phyloP scores from a whole-genome alignment of 1,284 basidiomycete species.

The Cutaneotrichosporon cavernicola region DNA sequence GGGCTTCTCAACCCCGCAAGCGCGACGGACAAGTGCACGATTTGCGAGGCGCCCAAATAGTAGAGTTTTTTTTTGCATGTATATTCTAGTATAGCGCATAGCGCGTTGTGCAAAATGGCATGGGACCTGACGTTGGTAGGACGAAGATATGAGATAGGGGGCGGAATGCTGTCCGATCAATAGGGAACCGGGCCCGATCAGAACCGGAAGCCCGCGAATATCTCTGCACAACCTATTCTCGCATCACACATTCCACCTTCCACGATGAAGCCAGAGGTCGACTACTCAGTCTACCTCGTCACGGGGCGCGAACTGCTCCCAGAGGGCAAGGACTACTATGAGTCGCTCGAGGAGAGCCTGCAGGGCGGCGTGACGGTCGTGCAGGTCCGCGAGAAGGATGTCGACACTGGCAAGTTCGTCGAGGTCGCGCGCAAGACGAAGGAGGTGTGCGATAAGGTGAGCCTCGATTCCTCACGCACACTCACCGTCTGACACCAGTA shows the following conservation, averaged over 20 bases:
- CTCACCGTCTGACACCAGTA: slow-evolving; percentile 55
- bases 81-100: background rate
- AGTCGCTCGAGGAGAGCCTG: slow-evolving; percentile 75
- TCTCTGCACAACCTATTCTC: background rate
- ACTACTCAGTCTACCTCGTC: slow-evolving; percentile 82
- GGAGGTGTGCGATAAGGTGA: slow-evolving; percentile 66
- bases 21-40: slow-evolving; percentile 57
- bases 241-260: background rate
- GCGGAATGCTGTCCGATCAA: background rate
- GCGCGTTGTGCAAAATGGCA: background rate
- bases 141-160: background rate
- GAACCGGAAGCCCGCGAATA: slow-evolving; percentile 2
- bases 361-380: slow-evolving; percentile 85
- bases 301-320: slow-evolving; percentile 79
- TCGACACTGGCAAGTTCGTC: slow-evolving; percentile 81
- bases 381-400: slow-evolving; percentile 80
- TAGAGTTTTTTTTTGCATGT: background rate
- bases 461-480: slow-evolving; percentile 14
- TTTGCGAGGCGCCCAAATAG: slow-evolving; percentile 57
- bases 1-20: slow-evolving; percentile 56
- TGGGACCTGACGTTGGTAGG: background rate
- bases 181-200: background rate
- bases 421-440: slow-evolving; percentile 71
- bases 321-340: slow-evolving; percentile 71
- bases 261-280: slow-evolving; percentile 53